Evolutionary conservation across 768 basidiomycete genomes (phyloP).

Genomic region (Rhodotorula sphaerocarpa): DNA sequence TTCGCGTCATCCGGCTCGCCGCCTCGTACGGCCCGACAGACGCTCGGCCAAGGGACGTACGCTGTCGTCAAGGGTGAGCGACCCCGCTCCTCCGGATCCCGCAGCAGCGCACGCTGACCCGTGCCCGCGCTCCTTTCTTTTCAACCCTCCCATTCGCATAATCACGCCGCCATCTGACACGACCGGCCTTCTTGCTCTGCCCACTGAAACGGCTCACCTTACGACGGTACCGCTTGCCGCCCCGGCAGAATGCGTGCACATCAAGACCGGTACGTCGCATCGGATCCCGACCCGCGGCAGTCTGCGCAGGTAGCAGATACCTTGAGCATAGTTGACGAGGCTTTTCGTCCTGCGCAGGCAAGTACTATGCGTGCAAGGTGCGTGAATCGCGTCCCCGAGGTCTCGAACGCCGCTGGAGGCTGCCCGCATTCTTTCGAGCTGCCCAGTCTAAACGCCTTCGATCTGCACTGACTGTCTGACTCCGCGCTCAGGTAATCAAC

Average conservation of each 20-base stretch:
- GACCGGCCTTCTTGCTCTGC: background rate
- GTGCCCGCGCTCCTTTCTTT: background rate
- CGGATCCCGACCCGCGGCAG: background rate
- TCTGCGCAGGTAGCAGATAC: too few relatives aligned
- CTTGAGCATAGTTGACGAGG: background rate
- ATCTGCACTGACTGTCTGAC: too few relatives aligned
- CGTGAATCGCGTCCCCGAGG: too few relatives aligned
- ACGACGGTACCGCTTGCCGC: too few relatives aligned
- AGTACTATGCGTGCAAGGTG: conserved; percentile 91
- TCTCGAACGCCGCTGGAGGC: too few relatives aligned
- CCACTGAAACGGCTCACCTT: too few relatives aligned
- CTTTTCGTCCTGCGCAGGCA: conserved; percentile 53
- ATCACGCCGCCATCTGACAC: background rate
- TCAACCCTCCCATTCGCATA: background rate
- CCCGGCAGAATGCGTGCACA: conserved; percentile 27
- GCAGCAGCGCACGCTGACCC: background rate
- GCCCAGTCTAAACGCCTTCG: too few relatives aligned
- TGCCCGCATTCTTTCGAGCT: too few relatives aligned
- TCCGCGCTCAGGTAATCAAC: conserved; percentile 63
- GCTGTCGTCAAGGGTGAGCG: conserved; percentile 33
- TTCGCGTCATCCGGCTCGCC: too few relatives aligned
- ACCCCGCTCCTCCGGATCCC: background rate
- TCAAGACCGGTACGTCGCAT: conserved; percentile 26
- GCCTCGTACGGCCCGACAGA: conserved; percentile 2
- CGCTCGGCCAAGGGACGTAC: conserved; percentile 36